Evolutionary conservation across 306 rosid species (phyloP).

Genomic region (Lablab purpureus): DNA sequence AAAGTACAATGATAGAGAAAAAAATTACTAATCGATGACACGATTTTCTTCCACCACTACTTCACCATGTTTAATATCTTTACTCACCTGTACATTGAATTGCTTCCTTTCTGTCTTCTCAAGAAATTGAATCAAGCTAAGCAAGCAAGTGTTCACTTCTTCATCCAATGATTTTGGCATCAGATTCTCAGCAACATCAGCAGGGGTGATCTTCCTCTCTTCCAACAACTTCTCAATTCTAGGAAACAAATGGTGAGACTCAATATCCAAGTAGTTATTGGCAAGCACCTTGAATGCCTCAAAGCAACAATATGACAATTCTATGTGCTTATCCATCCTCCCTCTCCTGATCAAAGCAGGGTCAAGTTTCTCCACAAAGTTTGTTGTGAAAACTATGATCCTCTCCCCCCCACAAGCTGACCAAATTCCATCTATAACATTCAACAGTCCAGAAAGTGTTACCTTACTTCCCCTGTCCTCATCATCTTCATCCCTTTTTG

Average conservation of each 20-base stretch:
- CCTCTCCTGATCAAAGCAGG: slow-evolving; percentile 70
- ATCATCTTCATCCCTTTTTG: slow-evolving; percentile 41
- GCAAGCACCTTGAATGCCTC: slow-evolving; percentile 73
- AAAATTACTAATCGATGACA: background rate
- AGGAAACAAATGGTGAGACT: slow-evolving; percentile 54
- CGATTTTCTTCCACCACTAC: background rate
- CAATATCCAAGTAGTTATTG: slow-evolving; percentile 63
- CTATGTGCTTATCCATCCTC: slow-evolving; percentile 75
- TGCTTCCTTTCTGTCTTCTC: slow-evolving; percentile 41
- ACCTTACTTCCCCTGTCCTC: slow-evolving; percentile 55
- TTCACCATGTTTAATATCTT: background rate
- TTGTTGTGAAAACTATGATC: slow-evolving; percentile 38
- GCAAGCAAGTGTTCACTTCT: slow-evolving; percentile 47
- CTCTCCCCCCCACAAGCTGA: slow-evolving; percentile 68
- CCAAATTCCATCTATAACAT: slow-evolving; percentile 73
- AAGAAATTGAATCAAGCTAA: slow-evolving; percentile 60
- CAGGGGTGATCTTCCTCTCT: slow-evolving; percentile 57
- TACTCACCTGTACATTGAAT: background rate
- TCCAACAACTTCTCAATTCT: slow-evolving; percentile 47
- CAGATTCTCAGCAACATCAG: slow-evolving; percentile 76
- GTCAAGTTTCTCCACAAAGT: slow-evolving; percentile 55
- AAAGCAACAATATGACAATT: slow-evolving; percentile 63
- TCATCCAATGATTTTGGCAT: slow-evolving; percentile 61
- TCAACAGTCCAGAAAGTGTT: slow-evolving; percentile 65
- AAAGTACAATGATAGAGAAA: background rate